Conservation (phyloP, 2,329 filamentous ascomycete species). For the Botryotinia globosa region DNA sequence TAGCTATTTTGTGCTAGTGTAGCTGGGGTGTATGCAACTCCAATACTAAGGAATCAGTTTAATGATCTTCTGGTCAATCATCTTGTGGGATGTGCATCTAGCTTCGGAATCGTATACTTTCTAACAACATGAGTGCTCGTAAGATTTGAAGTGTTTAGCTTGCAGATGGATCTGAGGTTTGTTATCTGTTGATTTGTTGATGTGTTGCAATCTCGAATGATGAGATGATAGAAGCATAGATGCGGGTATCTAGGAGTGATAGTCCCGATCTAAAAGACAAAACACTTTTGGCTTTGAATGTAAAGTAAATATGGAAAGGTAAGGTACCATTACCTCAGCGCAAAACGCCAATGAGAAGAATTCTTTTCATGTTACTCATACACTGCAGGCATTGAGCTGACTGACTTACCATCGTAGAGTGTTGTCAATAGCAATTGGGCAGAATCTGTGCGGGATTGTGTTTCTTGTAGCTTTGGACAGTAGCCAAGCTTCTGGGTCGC, state of each 20-base stretch:
- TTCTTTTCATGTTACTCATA: background rate
- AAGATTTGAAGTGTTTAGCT: background rate
- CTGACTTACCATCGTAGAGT: background rate
- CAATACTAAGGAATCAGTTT: rapidly evolving
- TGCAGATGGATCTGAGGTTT: background rate
- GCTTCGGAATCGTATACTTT: background rate
- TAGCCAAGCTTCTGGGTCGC: background rate
- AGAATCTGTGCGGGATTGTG: background rate
- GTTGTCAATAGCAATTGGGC: background rate
- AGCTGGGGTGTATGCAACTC: background rate
- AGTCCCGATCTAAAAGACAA: background rate
- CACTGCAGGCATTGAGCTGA: background rate
- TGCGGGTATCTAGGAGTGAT: background rate
- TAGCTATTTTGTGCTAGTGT: background rate
- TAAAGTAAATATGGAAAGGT: background rate
- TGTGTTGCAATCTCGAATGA: background rate
- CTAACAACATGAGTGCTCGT: background rate
- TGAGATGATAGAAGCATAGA: background rate
- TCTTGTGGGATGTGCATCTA: background rate
- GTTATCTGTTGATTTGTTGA: background rate
- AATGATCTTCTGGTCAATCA: background rate
- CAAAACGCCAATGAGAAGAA: background rate
- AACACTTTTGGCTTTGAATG: background rate
- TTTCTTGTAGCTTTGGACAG: background rate
- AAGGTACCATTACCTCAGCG: background rate